A percentile compares a stretch with the other conserved stretches of the same genome.
Evolutionary conservation across 768 basidiomycete genomes (phyloP).

Genomic region (Neoboletus magnificus): DNA sequence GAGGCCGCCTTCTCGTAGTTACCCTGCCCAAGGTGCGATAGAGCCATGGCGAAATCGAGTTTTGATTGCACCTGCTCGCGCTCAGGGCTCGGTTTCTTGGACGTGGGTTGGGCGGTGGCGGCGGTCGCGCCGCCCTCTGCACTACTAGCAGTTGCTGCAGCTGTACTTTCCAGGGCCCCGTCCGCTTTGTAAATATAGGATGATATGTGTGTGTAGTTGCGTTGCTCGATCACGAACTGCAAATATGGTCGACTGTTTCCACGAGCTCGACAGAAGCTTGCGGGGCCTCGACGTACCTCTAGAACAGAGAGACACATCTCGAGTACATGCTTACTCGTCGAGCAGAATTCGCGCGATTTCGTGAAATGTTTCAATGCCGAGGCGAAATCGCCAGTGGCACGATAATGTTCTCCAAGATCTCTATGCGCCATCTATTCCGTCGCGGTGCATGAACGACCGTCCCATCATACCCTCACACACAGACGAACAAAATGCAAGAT

Average conservation of each 20-base stretch:
- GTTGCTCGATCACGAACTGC: slow-evolving; percentile 81
- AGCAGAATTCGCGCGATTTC: slow-evolving; percentile 92
- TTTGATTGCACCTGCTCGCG: slow-evolving; percentile 71
- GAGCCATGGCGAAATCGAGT: slow-evolving; percentile 76
- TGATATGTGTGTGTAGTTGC: slow-evolving; percentile 80
- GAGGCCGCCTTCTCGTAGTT: slow-evolving; percentile 81
- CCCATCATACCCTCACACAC: neutral
- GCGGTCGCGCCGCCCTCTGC: slow-evolving; percentile 16
- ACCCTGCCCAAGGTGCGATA: slow-evolving; percentile 68
- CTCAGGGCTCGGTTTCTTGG: slow-evolving; percentile 48
- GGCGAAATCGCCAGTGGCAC: slow-evolving; percentile 66
- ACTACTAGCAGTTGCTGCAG: slow-evolving; percentile 33
- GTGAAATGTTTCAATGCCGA: slow-evolving; percentile 77
- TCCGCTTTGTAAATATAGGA: slow-evolving; percentile 98
- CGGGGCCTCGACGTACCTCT: slow-evolving; percentile 48
- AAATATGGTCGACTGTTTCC: neutral
- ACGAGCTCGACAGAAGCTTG: neutral
- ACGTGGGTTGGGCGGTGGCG: slow-evolving; percentile 20
- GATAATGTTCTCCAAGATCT: slow-evolving; percentile 80
- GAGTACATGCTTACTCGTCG: slow-evolving; percentile 86
- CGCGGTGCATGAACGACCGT: neutral
- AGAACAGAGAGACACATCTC: slow-evolving; percentile 87
- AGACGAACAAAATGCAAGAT: too few relatives aligned
- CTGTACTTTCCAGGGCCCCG: slow-evolving; percentile 71
- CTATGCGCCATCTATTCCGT: slow-evolving; percentile 77